These are phyloP conservation scores for Coriolopsis trogii DNA, from an alignment of 1,284 basidiomycete species.

Conservation along the genomic window DNA sequence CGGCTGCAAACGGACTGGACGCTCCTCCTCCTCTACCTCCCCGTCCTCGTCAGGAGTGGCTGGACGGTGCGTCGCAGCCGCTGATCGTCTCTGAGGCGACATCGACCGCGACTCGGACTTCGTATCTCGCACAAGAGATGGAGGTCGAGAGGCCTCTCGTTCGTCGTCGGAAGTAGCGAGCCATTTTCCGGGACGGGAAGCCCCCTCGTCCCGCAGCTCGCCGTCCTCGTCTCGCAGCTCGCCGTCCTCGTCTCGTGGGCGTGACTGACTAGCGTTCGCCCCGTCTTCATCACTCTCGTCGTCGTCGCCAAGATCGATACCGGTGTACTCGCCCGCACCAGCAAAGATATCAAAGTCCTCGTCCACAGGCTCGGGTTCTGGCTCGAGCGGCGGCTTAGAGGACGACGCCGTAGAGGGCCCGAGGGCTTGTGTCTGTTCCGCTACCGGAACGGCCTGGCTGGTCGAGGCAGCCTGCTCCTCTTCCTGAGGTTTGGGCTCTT, in stretches of 20 bases:
- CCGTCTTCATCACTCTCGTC: constrained; percentile 38
- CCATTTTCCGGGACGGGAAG: constrained; percentile 20
- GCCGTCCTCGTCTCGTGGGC: constrained; percentile 12
- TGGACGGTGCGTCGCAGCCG: constrained; percentile 7
- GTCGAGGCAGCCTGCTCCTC: constrained; percentile 37
- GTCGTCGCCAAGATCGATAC: constrained; percentile 62
- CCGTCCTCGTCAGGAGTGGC: constrained; percentile 24
- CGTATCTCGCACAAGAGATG: not conserved
- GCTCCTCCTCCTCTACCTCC: constrained; percentile 39
- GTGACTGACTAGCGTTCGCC: not conserved
- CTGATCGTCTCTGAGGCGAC: constrained; percentile 20
- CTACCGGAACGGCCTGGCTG: constrained; percentile 40
- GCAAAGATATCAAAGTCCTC: constrained; percentile 83
- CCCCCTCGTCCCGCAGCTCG: constrained; percentile 8
- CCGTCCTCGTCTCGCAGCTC: constrained; percentile 17
- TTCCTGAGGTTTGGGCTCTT: not conserved
- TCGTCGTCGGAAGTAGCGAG: constrained; percentile 26
- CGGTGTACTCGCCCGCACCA: constrained; percentile 83
- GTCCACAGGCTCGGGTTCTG: constrained; percentile 42
- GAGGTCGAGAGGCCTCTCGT: constrained; percentile 10
- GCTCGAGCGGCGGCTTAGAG: constrained; percentile 19
- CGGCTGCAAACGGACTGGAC: constrained; percentile 60
- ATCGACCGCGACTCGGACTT: constrained; percentile 4
- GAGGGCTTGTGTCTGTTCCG: constrained; percentile 16
- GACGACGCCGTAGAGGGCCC: constrained; percentile 1